phyloP scores from a whole-genome alignment of 495 filamentous ascomycete genomes.

The Parmelia sp. region DNA sequence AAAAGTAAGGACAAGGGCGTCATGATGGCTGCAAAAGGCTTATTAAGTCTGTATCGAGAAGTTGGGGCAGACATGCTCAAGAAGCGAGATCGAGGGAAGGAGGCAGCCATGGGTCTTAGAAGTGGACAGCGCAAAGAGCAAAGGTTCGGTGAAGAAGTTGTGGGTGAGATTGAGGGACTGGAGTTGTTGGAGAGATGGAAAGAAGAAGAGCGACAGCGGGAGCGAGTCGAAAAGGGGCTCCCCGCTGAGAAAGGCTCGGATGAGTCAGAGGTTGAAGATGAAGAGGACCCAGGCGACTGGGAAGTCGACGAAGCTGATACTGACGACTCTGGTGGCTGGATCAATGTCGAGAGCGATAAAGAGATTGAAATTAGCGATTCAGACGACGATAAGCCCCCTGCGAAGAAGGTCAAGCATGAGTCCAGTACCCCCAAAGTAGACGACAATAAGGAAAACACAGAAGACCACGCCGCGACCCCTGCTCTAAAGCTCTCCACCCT shows the following conservation, averaged over 20 bases:
- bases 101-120: constrained; percentile 76
- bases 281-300: constrained; percentile 64
- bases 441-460: constrained; percentile 25
- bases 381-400: constrained; percentile 57
- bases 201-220: constrained; percentile 73
- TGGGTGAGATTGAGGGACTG: constrained; percentile 83
- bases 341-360: constrained; percentile 77
- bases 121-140: constrained; percentile 61
- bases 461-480: constrained; percentile 14
- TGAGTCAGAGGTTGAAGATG: constrained; percentile 52
- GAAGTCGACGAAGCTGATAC: constrained; percentile 79
- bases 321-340: constrained; percentile 83
- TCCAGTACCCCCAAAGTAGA: constrained; percentile 11
- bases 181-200: constrained; percentile 92
- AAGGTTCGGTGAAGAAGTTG: constrained; percentile 71
- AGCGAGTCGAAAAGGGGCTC: constrained; percentile 57
- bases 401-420: constrained; percentile 51
- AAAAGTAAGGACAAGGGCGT: constrained; percentile 97
- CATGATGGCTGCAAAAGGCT: constrained; percentile 90
- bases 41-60: constrained; percentile 85
- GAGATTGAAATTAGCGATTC: constrained; percentile 72
- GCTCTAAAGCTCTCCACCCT: constrained; percentile 51
- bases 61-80: constrained; percentile 82
- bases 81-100: constrained; percentile 86
- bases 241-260: constrained; percentile 50